Percentiles rank a stretch among this genome's conserved stretches.
Conservation (phyloP, 257 asterid genomes). For the Plantago ovata region DNA sequence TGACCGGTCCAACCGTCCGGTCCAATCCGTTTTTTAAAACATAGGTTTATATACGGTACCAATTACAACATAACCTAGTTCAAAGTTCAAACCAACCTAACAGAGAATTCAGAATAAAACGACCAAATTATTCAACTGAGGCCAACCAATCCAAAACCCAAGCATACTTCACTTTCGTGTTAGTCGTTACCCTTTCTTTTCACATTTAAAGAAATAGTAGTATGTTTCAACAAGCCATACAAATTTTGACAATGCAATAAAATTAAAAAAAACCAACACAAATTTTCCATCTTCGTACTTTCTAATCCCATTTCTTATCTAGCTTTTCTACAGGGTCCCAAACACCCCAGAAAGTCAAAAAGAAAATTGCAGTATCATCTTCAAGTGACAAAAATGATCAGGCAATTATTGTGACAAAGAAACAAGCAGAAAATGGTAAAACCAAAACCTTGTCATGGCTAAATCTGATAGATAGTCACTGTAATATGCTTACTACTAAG, state of each 20-base stretch:
- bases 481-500: slow-evolving; percentile 7
- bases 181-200: neutral
- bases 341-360: slow-evolving; percentile 10
- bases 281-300: neutral
- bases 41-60: too few species aligned
- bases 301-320: neutral
- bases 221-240: neutral
- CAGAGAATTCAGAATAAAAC: too few species aligned
- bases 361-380: slow-evolving; percentile 5
- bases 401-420: slow-evolving; percentile 8
- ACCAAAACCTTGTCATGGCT: slow-evolving; percentile 3
- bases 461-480: neutral
- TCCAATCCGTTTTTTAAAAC: too few species aligned
- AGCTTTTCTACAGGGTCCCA: slow-evolving; percentile 10
- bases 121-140: too few species aligned
- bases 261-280: neutral
- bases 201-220: neutral
- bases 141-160: too few species aligned
- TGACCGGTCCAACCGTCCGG: too few species aligned
- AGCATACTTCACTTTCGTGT: neutral
- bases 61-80: too few species aligned
- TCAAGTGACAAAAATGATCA: neutral
- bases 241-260: too few species aligned
- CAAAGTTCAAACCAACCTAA: too few species aligned
- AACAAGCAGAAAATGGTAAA: slow-evolving; percentile 21